phyloP scores from a whole-genome alignment of 108 stramenopile genomes.

The Skeletonema potamos region DNA sequence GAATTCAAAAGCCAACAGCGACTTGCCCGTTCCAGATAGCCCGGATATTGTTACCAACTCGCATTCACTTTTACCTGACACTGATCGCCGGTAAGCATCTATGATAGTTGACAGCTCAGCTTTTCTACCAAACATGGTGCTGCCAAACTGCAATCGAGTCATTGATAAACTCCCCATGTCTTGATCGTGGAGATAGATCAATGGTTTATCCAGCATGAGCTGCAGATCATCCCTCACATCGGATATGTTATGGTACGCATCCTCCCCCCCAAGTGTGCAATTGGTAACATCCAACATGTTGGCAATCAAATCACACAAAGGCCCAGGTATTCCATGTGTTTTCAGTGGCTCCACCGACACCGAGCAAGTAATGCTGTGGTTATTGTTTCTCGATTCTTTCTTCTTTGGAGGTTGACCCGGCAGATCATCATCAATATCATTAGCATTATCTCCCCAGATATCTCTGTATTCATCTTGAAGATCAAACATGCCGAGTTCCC shows the following conservation, averaged over 20 bases:
- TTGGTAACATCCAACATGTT: conserved; percentile 6
- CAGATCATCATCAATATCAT: too few relatives aligned
- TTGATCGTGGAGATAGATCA: conserved; percentile 3
- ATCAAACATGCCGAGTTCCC: too few relatives aligned
- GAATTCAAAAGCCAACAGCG: conserved; percentile 1
- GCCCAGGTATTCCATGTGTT: background rate
- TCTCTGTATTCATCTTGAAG: too few relatives aligned
- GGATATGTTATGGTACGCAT: conserved; percentile 3
- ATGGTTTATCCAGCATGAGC: conserved; percentile 17
- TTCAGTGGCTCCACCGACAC: background rate
- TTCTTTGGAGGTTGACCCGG: too few relatives aligned
- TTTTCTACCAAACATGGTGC: background rate
- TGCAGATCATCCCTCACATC: conserved; percentile 13
- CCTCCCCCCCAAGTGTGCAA: conserved; percentile 2
- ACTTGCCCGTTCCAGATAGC: conserved; percentile 3
- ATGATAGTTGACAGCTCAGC: background rate
- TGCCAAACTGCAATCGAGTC: conserved; percentile 6
- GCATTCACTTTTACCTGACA: background rate
- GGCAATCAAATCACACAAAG: conserved; percentile 15
- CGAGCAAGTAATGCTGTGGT: too few relatives aligned
- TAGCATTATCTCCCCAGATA: too few relatives aligned
- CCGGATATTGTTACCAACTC: conserved; percentile 21
- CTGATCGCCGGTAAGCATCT: background rate
- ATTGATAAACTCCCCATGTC: background rate
- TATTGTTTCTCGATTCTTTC: too few relatives aligned